Evolutionary conservation across 2,329 filamentous ascomycete species (phyloP).

Genomic region (Juglanconis juglandina): DNA sequence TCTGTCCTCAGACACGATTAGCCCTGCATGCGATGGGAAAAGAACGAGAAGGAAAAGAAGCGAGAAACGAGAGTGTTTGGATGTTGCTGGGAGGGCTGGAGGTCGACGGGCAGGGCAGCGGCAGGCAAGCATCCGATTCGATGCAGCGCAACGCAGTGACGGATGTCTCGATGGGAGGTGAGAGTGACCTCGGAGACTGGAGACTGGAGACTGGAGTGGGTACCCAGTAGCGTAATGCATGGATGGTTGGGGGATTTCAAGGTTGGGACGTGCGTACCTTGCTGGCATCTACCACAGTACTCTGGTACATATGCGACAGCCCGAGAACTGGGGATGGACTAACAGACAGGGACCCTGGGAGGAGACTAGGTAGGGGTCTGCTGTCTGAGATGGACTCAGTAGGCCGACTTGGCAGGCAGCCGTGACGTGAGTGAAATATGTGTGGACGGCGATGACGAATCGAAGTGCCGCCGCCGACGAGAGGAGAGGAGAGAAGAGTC

Average conservation of each 20-base stretch:
- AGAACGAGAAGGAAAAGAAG: not conserved
- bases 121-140: constrained; percentile 18
- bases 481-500: not conserved
- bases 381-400: constrained; percentile 1
- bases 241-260: constrained; percentile 1
- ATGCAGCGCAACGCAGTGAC: constrained; percentile 11
- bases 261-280: constrained; percentile 12
- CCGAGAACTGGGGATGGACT: not conserved
- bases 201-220: constrained; percentile 5
- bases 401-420: constrained; percentile 5
- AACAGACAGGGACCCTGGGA: constrained; percentile 13
- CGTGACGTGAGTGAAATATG: not conserved
- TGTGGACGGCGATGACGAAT: not conserved
- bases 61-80: constrained; percentile 4
- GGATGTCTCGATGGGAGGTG: constrained; percentile 14
- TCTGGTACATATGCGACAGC: not conserved
- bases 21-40: not conserved
- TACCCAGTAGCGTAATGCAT: not conserved
- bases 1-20: constrained; percentile 22
- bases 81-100: constrained; percentile 9
- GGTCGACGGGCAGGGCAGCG: constrained; percentile 12
- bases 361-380: constrained; percentile 9
- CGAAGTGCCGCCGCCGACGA: not conserved
- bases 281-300: not conserved
- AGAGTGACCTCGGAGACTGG: constrained; percentile 15